A percentile compares a stretch with the other conserved stretches of the same genome.
Evolutionary conservation across 768 basidiomycete genomes (phyloP).

Genomic region (Daedaleopsis sinensis): DNA sequence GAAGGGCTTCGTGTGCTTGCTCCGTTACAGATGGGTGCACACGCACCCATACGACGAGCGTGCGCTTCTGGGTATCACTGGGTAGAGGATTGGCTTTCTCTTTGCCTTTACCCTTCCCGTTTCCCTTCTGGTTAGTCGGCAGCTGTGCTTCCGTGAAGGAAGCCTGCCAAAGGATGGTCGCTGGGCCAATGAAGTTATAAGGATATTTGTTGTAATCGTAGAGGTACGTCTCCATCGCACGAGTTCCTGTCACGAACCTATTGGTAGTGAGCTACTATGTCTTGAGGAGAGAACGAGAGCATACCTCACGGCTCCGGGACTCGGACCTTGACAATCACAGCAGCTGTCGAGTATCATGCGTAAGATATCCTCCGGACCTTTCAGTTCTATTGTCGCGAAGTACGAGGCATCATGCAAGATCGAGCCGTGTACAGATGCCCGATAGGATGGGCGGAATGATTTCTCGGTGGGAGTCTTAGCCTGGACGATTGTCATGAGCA

Average conservation of each 20-base stretch:
- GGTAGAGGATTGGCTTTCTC: conserved; percentile 23
- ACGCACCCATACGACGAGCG: conserved; percentile 70
- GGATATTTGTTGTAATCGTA: conserved; percentile 72
- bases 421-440: conserved; percentile 82
- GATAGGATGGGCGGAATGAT: conserved; percentile 87
- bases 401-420: conserved; percentile 94
- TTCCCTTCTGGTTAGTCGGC: conserved; percentile 14
- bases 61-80: not conserved
- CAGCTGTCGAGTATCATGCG: conserved; percentile 52
- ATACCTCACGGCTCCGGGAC: conserved; percentile 66
- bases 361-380: conserved; percentile 61
- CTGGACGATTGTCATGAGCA: conserved; percentile 39
- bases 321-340: conserved; percentile 65
- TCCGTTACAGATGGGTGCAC: conserved; percentile 76
- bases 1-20: conserved; percentile 56
- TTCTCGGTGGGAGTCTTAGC: conserved; percentile 90
- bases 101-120: conserved; percentile 36
- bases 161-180: conserved; percentile 70
- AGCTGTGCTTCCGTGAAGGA: not conserved
- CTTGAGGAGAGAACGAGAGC: conserved; percentile 3
- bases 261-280: not conserved
- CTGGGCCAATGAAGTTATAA: conserved; percentile 67
- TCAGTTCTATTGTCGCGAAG: conserved; percentile 72
- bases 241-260: conserved; percentile 71
- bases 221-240: conserved; percentile 65